Base-by-base conservation (phyloP, 1,284 basidiomycete species). In the Anthracocystis setariae region DNA sequence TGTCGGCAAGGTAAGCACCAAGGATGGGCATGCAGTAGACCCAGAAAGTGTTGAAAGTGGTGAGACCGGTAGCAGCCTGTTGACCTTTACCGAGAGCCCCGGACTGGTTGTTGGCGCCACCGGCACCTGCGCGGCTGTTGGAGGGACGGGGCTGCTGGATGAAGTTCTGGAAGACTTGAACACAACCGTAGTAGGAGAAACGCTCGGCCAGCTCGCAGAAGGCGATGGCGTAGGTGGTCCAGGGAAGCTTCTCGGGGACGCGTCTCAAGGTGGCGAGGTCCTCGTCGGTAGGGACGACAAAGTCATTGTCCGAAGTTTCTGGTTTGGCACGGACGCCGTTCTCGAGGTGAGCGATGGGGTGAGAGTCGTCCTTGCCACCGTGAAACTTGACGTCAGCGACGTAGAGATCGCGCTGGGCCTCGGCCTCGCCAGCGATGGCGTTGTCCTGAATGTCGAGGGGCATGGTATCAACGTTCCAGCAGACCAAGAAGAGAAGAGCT, bases 1-100 rank as follows among this genome's bases (percentile, higher is more conserved):
- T 77, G 67, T 85, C 85, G 40, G 84, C 84, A 29, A 85, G 53
- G 62, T 77, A 84, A 29, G 82, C 83, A 53, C 74, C 76, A 15
- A 84, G 37, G 10, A 84, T 58, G 24, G 77, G 82, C 51, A 55
- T 73, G 59, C 75, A 64, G 63, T 77, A 80, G 37, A 82, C 67
- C 74, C 73, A 80, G 67, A 81, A 81, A 45, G 67, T 60, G 71
- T 81, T 82, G 61, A 78, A 81, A 37, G 81, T 83, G 45, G 72
- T 76, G 5, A 83, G 61, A 58, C 73, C 82, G 3, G 79, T 81
- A 3, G 81, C 76, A 10, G 77, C 72, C 54, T 68, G 65, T 52
- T 82, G 79, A 18, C 82, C 82, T 24, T 76, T 43, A 24, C 64
- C 76, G 27, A 82, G 72, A 1, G 81, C 80, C 46, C 81, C 82